Evolutionary conservation across 2,329 filamentous ascomycete species (phyloP).

Genomic region (Talaromyces rugulosus): DNA sequence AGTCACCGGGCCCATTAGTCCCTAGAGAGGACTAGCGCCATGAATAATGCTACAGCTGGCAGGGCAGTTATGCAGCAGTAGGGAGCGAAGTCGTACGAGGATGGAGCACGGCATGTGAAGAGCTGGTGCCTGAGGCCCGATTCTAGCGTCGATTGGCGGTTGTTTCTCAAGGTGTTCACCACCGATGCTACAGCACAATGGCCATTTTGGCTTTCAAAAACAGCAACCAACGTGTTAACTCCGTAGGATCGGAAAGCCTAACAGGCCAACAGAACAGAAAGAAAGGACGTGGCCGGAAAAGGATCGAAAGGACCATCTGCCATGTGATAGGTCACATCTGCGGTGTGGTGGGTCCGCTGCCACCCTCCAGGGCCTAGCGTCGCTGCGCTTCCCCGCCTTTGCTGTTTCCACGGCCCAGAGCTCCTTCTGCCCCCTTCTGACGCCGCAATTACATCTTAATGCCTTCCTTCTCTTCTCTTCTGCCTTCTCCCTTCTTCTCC

Average conservation of each 20-base stretch:
- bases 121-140: not conserved
- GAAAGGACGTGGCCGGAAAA: not conserved
- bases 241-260: too few species aligned
- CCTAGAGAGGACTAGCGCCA: not conserved
- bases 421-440: slow-evolving; percentile 2
- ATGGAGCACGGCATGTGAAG: not conserved
- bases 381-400: not conserved
- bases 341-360: not conserved
- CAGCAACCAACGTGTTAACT: too few species aligned
- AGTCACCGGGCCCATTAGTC: not conserved
- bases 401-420: not conserved
- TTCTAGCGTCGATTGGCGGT: not conserved
- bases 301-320: not conserved
- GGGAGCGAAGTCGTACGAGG: not conserved
- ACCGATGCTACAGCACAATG: not conserved
- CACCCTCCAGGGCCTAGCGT: not conserved
- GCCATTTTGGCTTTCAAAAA: too few species aligned
- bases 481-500: slow-evolving; percentile 1
- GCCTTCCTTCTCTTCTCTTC: not conserved
- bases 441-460: not conserved
- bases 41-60: too few species aligned
- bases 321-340: not conserved
- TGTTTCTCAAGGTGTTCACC: not conserved
- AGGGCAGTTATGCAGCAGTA: not conserved
- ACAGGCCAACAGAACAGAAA: too few species aligned